Percentiles rank a stretch among this genome's conserved stretches.
phyloP scores from a whole-genome alignment of 2,329 filamentous ascomycete species.

The Talaromyces sp. region DNA sequence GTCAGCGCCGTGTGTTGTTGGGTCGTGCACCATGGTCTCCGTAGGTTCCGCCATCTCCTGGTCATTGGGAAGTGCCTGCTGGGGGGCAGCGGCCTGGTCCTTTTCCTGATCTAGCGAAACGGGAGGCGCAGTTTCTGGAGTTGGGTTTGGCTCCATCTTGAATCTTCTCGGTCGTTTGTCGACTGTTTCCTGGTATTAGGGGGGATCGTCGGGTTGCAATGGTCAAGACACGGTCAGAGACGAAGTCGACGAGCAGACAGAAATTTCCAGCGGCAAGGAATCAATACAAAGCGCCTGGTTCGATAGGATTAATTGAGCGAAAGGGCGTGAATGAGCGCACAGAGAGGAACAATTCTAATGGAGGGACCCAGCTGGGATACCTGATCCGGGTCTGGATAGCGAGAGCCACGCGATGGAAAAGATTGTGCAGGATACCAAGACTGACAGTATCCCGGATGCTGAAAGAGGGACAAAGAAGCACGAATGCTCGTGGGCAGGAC shows the following conservation, averaged over 20 bases:
- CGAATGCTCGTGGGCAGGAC: background rate
- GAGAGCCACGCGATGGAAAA: background rate
- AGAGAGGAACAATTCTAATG: background rate
- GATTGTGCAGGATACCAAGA: background rate
- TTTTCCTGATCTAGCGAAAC: background rate
- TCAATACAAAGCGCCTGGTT: background rate
- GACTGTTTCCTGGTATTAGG: background rate
- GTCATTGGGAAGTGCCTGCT: background rate
- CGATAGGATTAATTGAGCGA: background rate
- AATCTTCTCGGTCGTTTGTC: background rate
- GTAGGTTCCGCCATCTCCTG: conserved; percentile 1
- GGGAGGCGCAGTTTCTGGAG: conserved; percentile 1
- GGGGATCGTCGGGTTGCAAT: background rate
- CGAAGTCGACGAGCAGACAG: background rate
- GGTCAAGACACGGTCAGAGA: background rate
- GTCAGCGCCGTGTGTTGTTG: conserved; percentile 28
- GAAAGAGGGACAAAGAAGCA: background rate
- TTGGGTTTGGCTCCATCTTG: conserved; percentile 7
- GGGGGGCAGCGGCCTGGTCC: background rate
- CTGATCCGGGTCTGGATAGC: background rate
- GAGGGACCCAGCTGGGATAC: background rate
- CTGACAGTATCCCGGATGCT: background rate
- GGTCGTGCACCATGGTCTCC: conserved; percentile 4
- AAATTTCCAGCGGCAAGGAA: background rate
- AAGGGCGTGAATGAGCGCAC: background rate